phyloP scores from a whole-genome alignment of 2,329 filamentous ascomycete species.

The Claviceps sp. region DNA sequence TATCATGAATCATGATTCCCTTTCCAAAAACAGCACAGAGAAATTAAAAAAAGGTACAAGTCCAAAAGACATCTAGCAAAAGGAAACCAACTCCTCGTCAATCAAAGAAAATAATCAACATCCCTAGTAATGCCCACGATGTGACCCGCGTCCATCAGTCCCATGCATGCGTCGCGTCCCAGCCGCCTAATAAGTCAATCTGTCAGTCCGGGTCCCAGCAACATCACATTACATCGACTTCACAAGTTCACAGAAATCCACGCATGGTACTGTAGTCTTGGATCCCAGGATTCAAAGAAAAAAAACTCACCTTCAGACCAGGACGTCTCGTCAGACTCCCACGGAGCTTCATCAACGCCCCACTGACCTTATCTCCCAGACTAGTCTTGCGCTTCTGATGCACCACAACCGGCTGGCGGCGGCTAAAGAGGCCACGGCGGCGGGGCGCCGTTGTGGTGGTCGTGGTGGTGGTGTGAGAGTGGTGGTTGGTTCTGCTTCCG shows the following conservation, averaged over 20 bases:
- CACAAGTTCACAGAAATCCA: too few relatives aligned
- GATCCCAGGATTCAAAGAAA: neutral
- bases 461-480: constrained; percentile 19
- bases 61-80: too few relatives aligned
- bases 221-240: too few relatives aligned
- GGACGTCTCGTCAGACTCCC: constrained; percentile 55
- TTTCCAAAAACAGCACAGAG: too few relatives aligned
- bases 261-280: neutral
- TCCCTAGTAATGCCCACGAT: constrained; percentile 13
- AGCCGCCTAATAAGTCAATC: constrained; percentile 39
- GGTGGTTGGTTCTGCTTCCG: constrained; percentile 13
- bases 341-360: constrained; percentile 60
- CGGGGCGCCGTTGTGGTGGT: constrained; percentile 27
- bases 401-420: constrained; percentile 28
- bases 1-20: too few relatives aligned
- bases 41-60: too few relatives aligned
- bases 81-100: too few relatives aligned
- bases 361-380: constrained; percentile 67
- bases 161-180: constrained; percentile 62
- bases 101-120: neutral
- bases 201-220: too few relatives aligned
- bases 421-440: constrained; percentile 28
- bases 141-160: constrained; percentile 53
- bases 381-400: constrained; percentile 54
- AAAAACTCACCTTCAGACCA: constrained; percentile 48